These are phyloP conservation scores for Heritiera fomes DNA, from an alignment of 345 rosid species.

Conservation along the genomic window DNA sequence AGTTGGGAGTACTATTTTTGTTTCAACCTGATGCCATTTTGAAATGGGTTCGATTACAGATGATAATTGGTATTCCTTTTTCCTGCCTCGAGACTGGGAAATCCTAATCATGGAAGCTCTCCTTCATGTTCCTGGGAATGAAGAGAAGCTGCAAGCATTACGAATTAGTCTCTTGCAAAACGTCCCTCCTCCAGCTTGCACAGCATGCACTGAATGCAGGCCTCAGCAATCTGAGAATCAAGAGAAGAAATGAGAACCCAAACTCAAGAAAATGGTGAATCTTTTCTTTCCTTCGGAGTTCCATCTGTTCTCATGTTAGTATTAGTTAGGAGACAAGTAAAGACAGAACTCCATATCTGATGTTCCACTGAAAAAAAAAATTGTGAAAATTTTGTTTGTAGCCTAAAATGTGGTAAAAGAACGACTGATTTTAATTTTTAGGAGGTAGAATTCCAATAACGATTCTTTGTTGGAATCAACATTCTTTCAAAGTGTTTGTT, in stretches of 20 bases:
- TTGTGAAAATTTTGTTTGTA: not conserved
- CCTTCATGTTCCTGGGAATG: constrained; percentile 70
- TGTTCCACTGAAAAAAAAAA: not conserved
- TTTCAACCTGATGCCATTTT: not conserved
- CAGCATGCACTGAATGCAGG: constrained; percentile 35
- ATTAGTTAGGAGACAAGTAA: not conserved
- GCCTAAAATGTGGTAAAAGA: not conserved
- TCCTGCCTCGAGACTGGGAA: constrained; percentile 74
- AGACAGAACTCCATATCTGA: constrained; percentile 12
- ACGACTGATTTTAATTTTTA: not conserved
- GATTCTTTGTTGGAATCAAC: no score
- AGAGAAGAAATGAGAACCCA: no score
- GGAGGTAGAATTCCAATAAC: not conserved
- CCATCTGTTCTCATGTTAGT: not conserved
- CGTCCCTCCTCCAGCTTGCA: constrained; percentile 36
- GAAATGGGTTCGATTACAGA: constrained; percentile 36
- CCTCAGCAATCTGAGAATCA: constrained; percentile 28
- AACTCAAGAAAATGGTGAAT: not conserved
- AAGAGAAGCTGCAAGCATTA: constrained; percentile 61
- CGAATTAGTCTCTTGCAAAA: constrained; percentile 53
- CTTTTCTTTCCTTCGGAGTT: not conserved
- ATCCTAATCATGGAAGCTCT: constrained; percentile 90
- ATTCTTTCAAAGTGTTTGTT: not conserved
- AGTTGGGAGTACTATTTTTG: not conserved
- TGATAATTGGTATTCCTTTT: constrained; percentile 52